These are phyloP conservation scores for Boechera stricta DNA, from an alignment of 345 rosid genomes.

Conservation along the genomic window DNA sequence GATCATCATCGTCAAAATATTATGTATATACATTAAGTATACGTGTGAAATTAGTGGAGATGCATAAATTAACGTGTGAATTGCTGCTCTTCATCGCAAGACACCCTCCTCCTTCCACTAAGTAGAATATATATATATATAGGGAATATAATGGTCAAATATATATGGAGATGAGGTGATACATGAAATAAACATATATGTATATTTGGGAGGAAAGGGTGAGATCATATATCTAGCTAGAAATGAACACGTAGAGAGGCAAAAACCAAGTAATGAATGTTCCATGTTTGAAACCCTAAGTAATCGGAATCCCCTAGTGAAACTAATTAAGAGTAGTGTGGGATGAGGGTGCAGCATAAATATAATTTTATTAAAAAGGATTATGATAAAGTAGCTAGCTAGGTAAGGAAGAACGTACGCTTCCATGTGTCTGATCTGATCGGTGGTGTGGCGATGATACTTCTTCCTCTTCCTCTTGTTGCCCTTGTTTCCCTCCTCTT, in stretches of 20 bases:
- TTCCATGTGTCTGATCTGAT: constrained; percentile 97
- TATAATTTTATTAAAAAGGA: not conserved
- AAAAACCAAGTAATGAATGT: constrained; percentile 15
- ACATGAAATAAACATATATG: constrained; percentile 18
- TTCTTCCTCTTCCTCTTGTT: constrained; percentile 95
- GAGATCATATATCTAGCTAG: not conserved
- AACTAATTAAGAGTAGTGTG: not conserved
- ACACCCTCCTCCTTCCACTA: not conserved
- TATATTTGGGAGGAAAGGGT: not conserved
- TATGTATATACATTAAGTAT: not conserved
- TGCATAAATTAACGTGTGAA: not conserved
- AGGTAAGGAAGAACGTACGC: constrained; percentile 54
- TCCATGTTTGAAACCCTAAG: constrained; percentile 22
- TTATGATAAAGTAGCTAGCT: not conserved
- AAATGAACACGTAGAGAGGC: not conserved
- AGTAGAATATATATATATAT: constrained; percentile 3
- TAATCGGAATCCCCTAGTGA: not conserved
- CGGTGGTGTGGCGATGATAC: constrained; percentile 96
- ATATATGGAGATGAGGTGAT: not conserved
- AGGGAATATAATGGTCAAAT: not conserved
- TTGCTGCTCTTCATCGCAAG: not conserved
- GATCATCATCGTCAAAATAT: constrained; percentile 22
- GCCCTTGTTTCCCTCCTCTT: constrained; percentile 44
- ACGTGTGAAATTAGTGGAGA: not conserved
- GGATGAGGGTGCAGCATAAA: not conserved